These are phyloP conservation scores for Podospora comata DNA, from an alignment of 495 filamentous ascomycete genomes.

Conservation along the genomic window DNA sequence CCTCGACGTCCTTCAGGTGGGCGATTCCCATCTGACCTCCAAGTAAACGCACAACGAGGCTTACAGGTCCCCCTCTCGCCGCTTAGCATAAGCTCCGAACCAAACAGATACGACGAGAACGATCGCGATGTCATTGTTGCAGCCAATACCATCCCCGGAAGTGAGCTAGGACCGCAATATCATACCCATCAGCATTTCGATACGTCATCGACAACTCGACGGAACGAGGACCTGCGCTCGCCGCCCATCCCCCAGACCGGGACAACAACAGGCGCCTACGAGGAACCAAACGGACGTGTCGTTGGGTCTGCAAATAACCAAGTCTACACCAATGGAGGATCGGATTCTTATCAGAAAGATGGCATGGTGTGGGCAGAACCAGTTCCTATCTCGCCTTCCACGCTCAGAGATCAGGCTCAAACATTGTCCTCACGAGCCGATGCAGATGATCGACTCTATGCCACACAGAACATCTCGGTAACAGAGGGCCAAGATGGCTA, in stretches of 20 bases:
- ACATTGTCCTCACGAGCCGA: neutral
- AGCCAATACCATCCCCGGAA: slow-evolving; percentile 50
- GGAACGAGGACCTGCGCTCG: neutral
- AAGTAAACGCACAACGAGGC: slow-evolving; percentile 66
- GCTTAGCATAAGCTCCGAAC: slow-evolving; percentile 70
- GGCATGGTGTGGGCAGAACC: slow-evolving; percentile 17
- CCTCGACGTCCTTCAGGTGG: slow-evolving; percentile 74
- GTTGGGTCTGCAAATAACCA: neutral
- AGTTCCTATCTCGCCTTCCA: slow-evolving; percentile 9
- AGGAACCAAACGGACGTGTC: neutral
- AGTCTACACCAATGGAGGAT: neutral
- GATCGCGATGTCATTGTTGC: slow-evolving; percentile 59
- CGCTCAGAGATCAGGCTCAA: slow-evolving; percentile 6
- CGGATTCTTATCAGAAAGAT: neutral
- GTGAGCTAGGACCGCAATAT: slow-evolving; percentile 34
- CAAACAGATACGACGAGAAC: slow-evolving; percentile 49
- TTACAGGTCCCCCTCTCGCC: slow-evolving; percentile 72
- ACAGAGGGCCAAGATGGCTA: neutral
- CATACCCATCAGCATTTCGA: neutral
- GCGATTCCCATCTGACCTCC: slow-evolving; percentile 83
- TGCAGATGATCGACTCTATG: neutral
- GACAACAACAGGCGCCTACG: neutral
- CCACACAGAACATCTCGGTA: neutral
- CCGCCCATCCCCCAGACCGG: neutral
- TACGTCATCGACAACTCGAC: neutral